phyloP scores from a whole-genome alignment of 495 filamentous ascomycete genomes.

The Trichoderma asperelloides region DNA sequence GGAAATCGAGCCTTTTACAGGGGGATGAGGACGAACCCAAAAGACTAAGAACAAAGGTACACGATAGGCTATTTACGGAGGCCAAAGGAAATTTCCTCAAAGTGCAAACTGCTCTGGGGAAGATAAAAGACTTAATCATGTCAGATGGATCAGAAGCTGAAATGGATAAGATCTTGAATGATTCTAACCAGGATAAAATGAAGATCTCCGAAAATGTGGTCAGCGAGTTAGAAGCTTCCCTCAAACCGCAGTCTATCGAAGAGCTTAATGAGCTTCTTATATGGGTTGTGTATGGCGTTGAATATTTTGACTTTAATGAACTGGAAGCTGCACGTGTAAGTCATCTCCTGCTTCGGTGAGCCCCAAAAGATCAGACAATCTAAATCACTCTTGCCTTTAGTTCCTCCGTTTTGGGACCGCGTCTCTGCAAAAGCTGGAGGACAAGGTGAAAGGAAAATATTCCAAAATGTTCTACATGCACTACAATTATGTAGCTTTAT shows the following conservation, averaged over 20 bases:
- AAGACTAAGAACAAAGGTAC: not conserved
- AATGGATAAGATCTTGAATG: slow-evolving; percentile 15
- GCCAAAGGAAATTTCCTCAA: slow-evolving; percentile 5
- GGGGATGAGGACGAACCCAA: not conserved
- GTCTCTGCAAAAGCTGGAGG: slow-evolving; percentile 12
- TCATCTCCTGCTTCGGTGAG: slow-evolving; percentile 9
- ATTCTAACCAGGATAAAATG: slow-evolving; percentile 16
- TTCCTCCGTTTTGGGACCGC: slow-evolving; percentile 12
- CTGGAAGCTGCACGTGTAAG: slow-evolving; percentile 17
- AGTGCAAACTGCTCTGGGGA: slow-evolving; percentile 8
- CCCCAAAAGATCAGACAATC: not conserved
- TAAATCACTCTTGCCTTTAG: not conserved
- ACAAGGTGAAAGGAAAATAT: slow-evolving; percentile 19
- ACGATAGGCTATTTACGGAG: not conserved
- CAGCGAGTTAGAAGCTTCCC: slow-evolving; percentile 14
- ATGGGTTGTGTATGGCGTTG: slow-evolving; percentile 18
- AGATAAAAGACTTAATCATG: slow-evolving; percentile 16
- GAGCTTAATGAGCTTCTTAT: slow-evolving; percentile 22
- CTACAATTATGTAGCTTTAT: slow-evolving; percentile 12
- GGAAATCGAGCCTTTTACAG: not conserved
- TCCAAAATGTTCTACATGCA: slow-evolving; percentile 16
- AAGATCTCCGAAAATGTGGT: slow-evolving; percentile 13
- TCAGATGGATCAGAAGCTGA: slow-evolving; percentile 20
- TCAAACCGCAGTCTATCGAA: slow-evolving; percentile 19
- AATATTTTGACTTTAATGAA: slow-evolving; percentile 11